Conservation (phyloP, 75 land plant species). For the Azolla pinnata region DNA sequence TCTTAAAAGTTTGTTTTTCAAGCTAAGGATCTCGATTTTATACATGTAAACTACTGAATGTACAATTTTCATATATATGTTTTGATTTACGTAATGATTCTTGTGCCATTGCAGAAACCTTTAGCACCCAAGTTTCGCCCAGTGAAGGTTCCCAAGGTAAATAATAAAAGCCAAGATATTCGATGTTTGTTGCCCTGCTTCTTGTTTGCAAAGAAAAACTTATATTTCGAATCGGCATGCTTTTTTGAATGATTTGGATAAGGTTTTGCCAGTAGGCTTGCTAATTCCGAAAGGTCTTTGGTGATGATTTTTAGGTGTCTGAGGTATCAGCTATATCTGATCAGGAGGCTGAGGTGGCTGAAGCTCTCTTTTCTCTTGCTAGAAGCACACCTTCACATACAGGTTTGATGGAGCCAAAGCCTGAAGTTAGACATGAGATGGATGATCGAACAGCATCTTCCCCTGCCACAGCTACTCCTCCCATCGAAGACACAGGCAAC, state of each 20-base stretch:
- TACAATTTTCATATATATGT: too few relatives aligned
- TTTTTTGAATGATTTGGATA: neutral
- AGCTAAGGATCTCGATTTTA: too few relatives aligned
- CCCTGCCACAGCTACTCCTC: neutral
- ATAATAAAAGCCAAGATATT: too few relatives aligned
- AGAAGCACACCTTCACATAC: slow-evolving; percentile 19
- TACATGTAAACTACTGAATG: too few relatives aligned
- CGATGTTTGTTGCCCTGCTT: neutral
- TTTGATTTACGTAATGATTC: neutral
- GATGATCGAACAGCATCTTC: slow-evolving; percentile 1
- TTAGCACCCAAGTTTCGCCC: slow-evolving; percentile 4
- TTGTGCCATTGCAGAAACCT: slow-evolving; percentile 8
- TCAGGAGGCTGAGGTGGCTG: slow-evolving; percentile 38
- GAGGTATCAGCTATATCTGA: slow-evolving; percentile 20
- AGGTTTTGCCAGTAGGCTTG: too few relatives aligned
- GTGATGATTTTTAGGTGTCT: slow-evolving; percentile 12
- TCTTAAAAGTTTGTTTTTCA: too few relatives aligned
- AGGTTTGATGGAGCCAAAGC: slow-evolving; percentile 13
- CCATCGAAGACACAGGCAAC: neutral
- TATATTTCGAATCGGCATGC: neutral
- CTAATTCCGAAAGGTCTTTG: neutral
- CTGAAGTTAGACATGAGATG: slow-evolving; percentile 3
- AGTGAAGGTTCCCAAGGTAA: slow-evolving; percentile 8
- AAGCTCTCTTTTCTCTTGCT: slow-evolving; percentile 37
- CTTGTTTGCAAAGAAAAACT: neutral